Conservation (phyloP, 805 yeast genomes). For the Debaryomyces hansenii region DNA sequence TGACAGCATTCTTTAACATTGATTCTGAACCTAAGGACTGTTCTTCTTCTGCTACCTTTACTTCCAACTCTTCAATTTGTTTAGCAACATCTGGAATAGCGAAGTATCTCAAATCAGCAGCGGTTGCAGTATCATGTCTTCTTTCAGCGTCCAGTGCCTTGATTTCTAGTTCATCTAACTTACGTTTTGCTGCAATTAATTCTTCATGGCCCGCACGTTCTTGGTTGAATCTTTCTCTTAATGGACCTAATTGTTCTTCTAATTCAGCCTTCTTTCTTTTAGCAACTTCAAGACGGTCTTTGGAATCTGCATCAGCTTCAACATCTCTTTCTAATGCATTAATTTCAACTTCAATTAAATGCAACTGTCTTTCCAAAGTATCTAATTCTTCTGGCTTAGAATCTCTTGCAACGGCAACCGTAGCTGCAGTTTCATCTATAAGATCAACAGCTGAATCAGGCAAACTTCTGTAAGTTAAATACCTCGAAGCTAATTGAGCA, state of each 20-base stretch:
- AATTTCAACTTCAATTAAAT: constrained; percentile 90
- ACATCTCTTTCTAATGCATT: constrained; percentile 95
- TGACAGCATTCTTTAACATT: constrained; percentile 86
- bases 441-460: constrained; percentile 95
- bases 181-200: constrained; percentile 83
- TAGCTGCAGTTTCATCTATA: constrained; percentile 90
- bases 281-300: constrained; percentile 81
- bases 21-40: constrained; percentile 60
- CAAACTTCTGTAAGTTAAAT: constrained; percentile 85
- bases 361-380: constrained; percentile 87
- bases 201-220: constrained; percentile 92
- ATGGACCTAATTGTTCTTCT: constrained; percentile 81
- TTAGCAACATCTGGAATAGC: constrained; percentile 91
- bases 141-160: constrained; percentile 97
- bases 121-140: constrained; percentile 90
- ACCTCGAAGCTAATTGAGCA: constrained; percentile 90
- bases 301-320: constrained; percentile 78
- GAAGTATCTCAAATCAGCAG: constrained; percentile 94
- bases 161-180: constrained; percentile 86
- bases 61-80: constrained; percentile 74
- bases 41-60: constrained; percentile 78
- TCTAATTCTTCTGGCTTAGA: constrained; percentile 97
- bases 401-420: constrained; percentile 97
- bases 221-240: constrained; percentile 79
- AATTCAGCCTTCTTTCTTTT: constrained; percentile 75